Evolutionary conservation across 768 basidiomycete species (phyloP).

Genomic region (Clitopilus hobsonii): DNA sequence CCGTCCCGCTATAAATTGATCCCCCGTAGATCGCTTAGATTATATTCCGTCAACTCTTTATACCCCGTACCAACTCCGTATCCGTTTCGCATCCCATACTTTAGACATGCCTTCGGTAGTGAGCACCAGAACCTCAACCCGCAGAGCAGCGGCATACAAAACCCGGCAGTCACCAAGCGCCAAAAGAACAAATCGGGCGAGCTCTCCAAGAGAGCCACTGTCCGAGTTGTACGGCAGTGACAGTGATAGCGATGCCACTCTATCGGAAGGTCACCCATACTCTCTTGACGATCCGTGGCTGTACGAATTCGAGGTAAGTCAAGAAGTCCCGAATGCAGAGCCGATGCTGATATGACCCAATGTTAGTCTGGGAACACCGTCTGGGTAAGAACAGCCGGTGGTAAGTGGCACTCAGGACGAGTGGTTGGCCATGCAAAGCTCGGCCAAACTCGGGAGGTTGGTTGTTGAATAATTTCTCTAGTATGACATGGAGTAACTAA

Average conservation of each 20-base stretch:
- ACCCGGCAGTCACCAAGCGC: not conserved
- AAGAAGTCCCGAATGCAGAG: slow-evolving; percentile 5
- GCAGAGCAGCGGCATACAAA: not conserved
- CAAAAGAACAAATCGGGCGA: not conserved
- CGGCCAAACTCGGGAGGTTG: slow-evolving; percentile 40
- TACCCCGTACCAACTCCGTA: not conserved
- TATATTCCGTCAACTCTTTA: not conserved
- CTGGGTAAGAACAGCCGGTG: slow-evolving; percentile 46
- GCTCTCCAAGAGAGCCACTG: not conserved
- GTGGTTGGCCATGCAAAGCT: slow-evolving; percentile 41
- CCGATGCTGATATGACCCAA: slow-evolving; percentile 1
- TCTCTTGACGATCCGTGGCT: slow-evolving; percentile 48
- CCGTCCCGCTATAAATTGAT: slow-evolving; percentile 1
- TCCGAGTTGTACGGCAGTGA: slow-evolving; percentile 17
- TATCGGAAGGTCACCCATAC: slow-evolving; percentile 25
- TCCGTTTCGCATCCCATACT: not conserved
- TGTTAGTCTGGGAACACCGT: slow-evolving; percentile 41
- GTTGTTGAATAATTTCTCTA: slow-evolving; percentile 8
- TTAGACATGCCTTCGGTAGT: not conserved
- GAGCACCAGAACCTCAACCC: not conserved
- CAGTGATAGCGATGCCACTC: slow-evolving; percentile 25
- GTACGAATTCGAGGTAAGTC: slow-evolving; percentile 48
- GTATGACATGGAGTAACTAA: not conserved
- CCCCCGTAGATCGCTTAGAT: slow-evolving; percentile 1
- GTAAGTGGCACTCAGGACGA: slow-evolving; percentile 48